Evolutionary conservation across 768 basidiomycete species (phyloP), one percentile per base, ranked within the genome.

Genomic region (Rhodosporidiobolus sp.): DNA sequence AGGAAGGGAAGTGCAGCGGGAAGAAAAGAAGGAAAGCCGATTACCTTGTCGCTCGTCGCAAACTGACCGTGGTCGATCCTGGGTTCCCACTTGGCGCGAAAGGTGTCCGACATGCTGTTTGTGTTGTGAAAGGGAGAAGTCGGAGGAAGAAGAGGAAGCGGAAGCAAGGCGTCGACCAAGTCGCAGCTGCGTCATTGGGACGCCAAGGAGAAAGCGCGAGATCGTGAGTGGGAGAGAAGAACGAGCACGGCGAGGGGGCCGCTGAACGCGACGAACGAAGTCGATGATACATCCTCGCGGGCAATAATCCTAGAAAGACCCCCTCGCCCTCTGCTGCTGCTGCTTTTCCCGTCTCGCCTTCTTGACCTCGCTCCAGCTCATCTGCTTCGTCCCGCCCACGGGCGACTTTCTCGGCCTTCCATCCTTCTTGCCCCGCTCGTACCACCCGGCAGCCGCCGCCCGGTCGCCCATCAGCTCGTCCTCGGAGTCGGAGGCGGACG

Each of bases 401-500:
- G 14, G 38, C 63, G 50, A n/a, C 26, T 24, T 53, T 24, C 8
- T 46, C 50, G 30, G 9, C 0, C 52, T n/a, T 26, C 14, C 38
- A n/a, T 28, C 53, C 46, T 45, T n/a, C 62, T 58, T 62, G 0
- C 70, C 70, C 22, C 65, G 17, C 45, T 63, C 69, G 53, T 53
- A 71, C 70, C 70, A 71, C 9, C n/a, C 24, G 24, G 12, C 38
- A 38, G 28, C 46, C 30, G 28, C 35, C 24, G 26, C 20, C 24
- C 30, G 45, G n/a, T 20, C 11, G 14, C 20, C 32, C 17, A 11
- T 16, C 46, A 12, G 3, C 43, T 63, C 59, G 32, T 62, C 46
- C 4, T 71, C 70, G n/a, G 59, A 43, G 12, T 72, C 71, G 19
- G 71, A 72, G 17, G 70, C 70, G 34, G 45, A 49, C 12, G 71